Percentiles rank a stretch among this genome's conserved stretches.
Conservation (phyloP, 2,329 filamentous ascomycete species). For the Colletotrichum melonis region DNA sequence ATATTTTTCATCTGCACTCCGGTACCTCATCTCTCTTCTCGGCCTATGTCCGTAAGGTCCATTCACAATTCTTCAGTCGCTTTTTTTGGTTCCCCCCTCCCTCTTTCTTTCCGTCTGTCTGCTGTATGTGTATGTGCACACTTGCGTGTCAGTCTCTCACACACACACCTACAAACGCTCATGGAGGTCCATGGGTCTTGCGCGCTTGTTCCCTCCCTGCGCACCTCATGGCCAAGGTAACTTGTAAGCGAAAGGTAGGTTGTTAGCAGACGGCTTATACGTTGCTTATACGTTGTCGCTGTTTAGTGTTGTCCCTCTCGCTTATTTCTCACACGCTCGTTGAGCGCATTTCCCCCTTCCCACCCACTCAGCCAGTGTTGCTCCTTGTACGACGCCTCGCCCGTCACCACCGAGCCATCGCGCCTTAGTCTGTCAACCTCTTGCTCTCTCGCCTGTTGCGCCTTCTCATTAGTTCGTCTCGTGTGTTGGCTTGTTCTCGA, state of each 20-base stretch:
- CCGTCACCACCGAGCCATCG: constrained; percentile 16
- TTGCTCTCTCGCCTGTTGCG: constrained; percentile 23
- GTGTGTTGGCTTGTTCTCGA: background rate
- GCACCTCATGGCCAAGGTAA: background rate
- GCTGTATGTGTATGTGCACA: background rate
- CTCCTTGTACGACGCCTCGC: constrained; percentile 22
- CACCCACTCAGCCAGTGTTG: background rate
- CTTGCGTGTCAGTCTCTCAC: background rate
- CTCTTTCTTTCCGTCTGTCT: background rate
- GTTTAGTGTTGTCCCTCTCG: constrained; percentile 18
- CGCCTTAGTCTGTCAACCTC: background rate
- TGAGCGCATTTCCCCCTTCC: constrained; percentile 5
- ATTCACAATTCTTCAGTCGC: background rate
- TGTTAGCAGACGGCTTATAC: background rate
- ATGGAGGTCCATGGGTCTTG: background rate
- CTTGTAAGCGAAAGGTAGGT: background rate
- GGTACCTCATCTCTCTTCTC: background rate
- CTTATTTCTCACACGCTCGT: constrained; percentile 6
- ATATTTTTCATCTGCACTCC: background rate
- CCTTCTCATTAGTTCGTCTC: constrained; percentile 14
- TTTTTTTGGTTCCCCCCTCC: background rate
- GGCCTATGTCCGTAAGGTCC: background rate
- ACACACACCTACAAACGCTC: background rate
- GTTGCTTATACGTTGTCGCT: background rate
- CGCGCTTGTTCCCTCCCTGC: background rate